Conservation (phyloP, 140 eudicot genomes). For the Flaveria floridana region DNA sequence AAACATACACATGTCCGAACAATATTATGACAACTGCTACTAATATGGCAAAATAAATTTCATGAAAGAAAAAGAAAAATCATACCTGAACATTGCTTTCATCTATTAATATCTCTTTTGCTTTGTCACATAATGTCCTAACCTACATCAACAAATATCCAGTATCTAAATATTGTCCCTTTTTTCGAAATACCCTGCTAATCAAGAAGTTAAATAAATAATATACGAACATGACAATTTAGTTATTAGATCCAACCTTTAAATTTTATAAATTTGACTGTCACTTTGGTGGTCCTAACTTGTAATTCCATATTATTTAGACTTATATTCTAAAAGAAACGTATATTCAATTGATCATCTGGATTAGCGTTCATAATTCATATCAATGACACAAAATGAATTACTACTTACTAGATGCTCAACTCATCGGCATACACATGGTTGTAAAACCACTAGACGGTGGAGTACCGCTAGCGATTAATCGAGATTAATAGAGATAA, state of each 20-base stretch:
- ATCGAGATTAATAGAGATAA: no score
- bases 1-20: slow-evolving; percentile 18
- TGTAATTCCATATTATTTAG: neutral
- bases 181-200: neutral
- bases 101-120: slow-evolving; percentile 67
- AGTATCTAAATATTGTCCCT: neutral
- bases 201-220: neutral
- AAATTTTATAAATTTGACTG: neutral
- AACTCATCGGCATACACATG: neutral
- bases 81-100: slow-evolving; percentile 85
- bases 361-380: neutral
- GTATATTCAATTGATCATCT: neutral
- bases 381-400: neutral
- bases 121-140: slow-evolving; percentile 66
- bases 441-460: no score
- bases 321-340: neutral
- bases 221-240: neutral
- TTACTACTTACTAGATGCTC: neutral
- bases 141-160: slow-evolving; percentile 45
- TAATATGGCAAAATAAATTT: neutral
- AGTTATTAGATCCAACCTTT: neutral
- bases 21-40: neutral
- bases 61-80: neutral
- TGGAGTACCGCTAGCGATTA: no score
- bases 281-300: neutral